phyloP scores from a whole-genome alignment of 2,329 filamentous ascomycete genomes.

The Alternaria sp. region DNA sequence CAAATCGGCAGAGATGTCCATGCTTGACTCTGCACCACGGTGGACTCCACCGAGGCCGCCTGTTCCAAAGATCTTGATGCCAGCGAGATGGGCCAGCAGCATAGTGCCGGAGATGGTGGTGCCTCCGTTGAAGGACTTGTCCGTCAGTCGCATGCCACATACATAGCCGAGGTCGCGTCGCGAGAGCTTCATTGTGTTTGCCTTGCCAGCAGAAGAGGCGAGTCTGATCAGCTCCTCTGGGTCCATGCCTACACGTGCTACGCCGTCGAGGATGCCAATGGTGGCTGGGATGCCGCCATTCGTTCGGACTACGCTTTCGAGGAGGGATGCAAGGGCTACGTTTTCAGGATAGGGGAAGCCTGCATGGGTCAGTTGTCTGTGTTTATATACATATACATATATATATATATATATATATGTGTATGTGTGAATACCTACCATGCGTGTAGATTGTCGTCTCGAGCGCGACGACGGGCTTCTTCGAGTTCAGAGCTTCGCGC shows the following conservation, averaged over 20 bases:
- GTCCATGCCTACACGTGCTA: constrained; percentile 80
- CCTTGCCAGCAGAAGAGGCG: constrained; percentile 69
- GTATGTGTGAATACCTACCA: constrained; percentile 57
- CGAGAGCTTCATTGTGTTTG: constrained; percentile 81
- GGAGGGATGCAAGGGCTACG: constrained; percentile 76
- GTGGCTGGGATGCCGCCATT: constrained; percentile 86
- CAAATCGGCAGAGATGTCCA: constrained; percentile 95
- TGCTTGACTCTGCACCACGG: constrained; percentile 81
- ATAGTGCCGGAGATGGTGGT: constrained; percentile 96
- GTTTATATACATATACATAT: too few species aligned
- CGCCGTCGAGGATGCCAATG: constrained; percentile 84
- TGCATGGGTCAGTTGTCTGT: constrained; percentile 39
- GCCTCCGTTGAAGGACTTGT: constrained; percentile 79
- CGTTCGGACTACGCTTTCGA: constrained; percentile 82
- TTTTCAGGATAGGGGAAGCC: constrained; percentile 78
- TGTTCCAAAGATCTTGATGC: constrained; percentile 92
- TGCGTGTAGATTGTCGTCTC: constrained; percentile 99
- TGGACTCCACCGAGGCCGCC: constrained; percentile 96
- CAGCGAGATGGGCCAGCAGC: constrained; percentile 84
- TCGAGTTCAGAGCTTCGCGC: constrained; percentile 74
- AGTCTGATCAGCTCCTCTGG: constrained; percentile 78
- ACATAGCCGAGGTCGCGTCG: constrained; percentile 86
- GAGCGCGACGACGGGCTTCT: constrained; percentile 86
- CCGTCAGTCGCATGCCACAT: constrained; percentile 73
- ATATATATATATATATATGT: too few species aligned